A percentile compares a stretch with the other conserved stretches of the same genome.
Conservation (phyloP, 2,329 filamentous ascomycete species). For the Neonectria faginata region DNA sequence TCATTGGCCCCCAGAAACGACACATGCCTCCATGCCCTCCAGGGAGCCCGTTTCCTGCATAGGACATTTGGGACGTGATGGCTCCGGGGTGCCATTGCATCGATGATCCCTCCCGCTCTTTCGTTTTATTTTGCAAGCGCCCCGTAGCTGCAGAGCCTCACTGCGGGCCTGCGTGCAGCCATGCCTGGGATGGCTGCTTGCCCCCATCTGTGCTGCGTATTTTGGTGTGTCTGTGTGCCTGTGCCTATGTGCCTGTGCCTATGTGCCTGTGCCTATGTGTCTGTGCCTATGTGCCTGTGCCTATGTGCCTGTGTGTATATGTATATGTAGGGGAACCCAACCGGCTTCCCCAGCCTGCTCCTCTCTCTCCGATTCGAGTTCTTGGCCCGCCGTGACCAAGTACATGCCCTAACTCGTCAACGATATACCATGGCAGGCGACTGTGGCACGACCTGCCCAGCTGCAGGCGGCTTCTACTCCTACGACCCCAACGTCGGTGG, state of each 20-base stretch:
- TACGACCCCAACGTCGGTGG: conserved; percentile 54
- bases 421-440: conserved; percentile 50
- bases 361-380: conserved; percentile 27
- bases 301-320: conserved; percentile 12
- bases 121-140: conserved; percentile 28
- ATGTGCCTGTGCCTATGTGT: conserved; percentile 21
- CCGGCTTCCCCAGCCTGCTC: conserved; percentile 33
- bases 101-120: conserved; percentile 36
- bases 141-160: conserved; percentile 43
- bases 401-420: conserved; percentile 34
- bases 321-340: conserved; percentile 45
- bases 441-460: conserved; percentile 53
- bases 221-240: conserved; percentile 14
- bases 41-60: conserved; percentile 31
- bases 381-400: conserved; percentile 43
- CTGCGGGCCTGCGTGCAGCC: conserved; percentile 37
- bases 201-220: conserved; percentile 12
- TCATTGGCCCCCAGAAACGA: conserved; percentile 28
- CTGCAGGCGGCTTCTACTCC: conserved; percentile 52
- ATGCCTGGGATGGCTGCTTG: conserved; percentile 28
- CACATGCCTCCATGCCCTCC: neutral
- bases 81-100: conserved; percentile 36
- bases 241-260: conserved; percentile 9
- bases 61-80: conserved; percentile 7
- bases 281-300: conserved; percentile 11